A percentile compares a stretch with the other conserved stretches of the same genome.
phyloP scores from a whole-genome alignment of 768 basidiomycete species.

The Ramaria sp. region DNA sequence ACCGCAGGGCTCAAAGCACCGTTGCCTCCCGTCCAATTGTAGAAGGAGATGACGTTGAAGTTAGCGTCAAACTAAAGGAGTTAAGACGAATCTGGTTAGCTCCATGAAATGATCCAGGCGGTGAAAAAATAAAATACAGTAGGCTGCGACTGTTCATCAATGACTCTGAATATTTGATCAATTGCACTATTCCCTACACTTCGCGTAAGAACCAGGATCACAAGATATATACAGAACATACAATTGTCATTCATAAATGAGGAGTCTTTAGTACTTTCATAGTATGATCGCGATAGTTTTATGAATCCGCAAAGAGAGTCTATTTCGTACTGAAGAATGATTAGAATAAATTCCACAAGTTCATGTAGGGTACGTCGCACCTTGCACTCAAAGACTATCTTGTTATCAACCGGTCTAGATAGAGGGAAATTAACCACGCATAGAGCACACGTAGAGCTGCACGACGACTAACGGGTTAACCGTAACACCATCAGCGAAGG shows the following conservation, averaged over 20 bases:
- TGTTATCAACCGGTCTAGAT: slow-evolving; percentile 51
- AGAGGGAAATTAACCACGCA: neutral
- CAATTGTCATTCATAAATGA: slow-evolving; percentile 67
- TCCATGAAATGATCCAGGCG: neutral
- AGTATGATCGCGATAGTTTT: slow-evolving; percentile 67
- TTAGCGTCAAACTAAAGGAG: slow-evolving; percentile 42
- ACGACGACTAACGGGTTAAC: slow-evolving; percentile 54
- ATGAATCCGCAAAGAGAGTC: slow-evolving; percentile 73
- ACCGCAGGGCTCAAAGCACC: slow-evolving; percentile 56
- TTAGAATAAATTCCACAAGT: neutral
- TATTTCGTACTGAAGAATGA: slow-evolving; percentile 49
- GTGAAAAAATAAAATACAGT: slow-evolving; percentile 17
- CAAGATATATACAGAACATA: slow-evolving; percentile 15
- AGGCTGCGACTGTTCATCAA: slow-evolving; percentile 63
- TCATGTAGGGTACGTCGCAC: slow-evolving; percentile 21
- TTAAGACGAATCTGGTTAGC: neutral
- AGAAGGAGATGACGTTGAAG: slow-evolving; percentile 68
- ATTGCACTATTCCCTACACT: slow-evolving; percentile 48
- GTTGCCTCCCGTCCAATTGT: slow-evolving; percentile 69
- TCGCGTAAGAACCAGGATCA: slow-evolving; percentile 6
- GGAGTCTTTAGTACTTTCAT: slow-evolving; percentile 54
- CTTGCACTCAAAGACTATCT: slow-evolving; percentile 77
- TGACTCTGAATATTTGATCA: slow-evolving; percentile 62
- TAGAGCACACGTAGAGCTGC: neutral
- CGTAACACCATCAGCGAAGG: slow-evolving; percentile 56